Base-by-base conservation (phyloP, 208 protist genomes). In the Trypanosoma cruzi region DNA sequence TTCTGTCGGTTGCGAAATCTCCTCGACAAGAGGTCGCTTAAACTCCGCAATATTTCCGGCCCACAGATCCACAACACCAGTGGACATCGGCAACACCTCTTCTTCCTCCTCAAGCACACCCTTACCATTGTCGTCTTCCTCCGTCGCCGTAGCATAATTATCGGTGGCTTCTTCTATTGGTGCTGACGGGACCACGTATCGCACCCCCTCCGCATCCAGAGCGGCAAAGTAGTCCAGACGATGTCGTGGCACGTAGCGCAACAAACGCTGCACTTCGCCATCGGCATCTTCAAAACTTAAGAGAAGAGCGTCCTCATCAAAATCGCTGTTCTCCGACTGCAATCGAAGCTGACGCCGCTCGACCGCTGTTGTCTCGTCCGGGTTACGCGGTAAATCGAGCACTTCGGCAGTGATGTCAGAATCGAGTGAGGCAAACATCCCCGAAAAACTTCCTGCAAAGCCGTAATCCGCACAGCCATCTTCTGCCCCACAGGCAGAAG, bases 1-100 rank as follows among this genome's bases (percentile, higher is more conserved):
- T 28, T 7, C 1, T 29, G 60, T 49, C 16, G 58, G 24, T 28
- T 20, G 48, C 16, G 55, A 18, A 2, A 92, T 16, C 58, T 88
- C 85, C 55, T 85, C 80, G 53, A 95, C 81, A 8, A 89, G 73
- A 7, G 88, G 86, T 16, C 67, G 80, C 44, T 73, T 69, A 70
- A 96, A 96, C 44, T 88, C 77, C 6, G 72, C 86, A 14, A 96
- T 74, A 73, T 96, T 96, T 29, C 91, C 91, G 0, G 61, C 24
- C 91, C 91, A 96, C 24, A 94, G 78, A 49, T 75, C 75, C 16
- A 93, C 81, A 1, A 67, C 52, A 18, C 46, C 77, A 24, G n/a
- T 64, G 24, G 40, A 75, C 10, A 57, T 1, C 44, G 66, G 68
- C 46, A 87, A 53, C 32, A 83, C 75, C 20, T 58, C 71, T 29